Evolutionary conservation across 768 basidiomycete genomes (phyloP).

Genomic region (Suillus ampliporus): DNA sequence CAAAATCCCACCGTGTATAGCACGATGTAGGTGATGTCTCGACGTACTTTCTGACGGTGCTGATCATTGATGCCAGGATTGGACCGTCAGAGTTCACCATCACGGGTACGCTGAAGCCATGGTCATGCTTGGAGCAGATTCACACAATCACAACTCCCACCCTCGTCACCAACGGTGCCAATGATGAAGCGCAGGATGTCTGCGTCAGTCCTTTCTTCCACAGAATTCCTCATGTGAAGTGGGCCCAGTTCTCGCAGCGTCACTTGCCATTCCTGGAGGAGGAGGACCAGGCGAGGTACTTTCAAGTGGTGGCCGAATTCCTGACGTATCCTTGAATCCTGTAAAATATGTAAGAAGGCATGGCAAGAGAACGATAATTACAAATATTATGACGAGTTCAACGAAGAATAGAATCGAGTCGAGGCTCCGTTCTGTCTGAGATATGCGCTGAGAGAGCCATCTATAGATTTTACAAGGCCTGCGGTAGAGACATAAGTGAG

Average conservation of each 20-base stretch:
- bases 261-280: slow-evolving; percentile 53
- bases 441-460: background rate
- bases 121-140: slow-evolving; percentile 47
- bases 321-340: slow-evolving; percentile 18
- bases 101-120: slow-evolving; percentile 44
- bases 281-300: slow-evolving; percentile 38
- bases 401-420: background rate
- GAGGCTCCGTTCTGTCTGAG: background rate
- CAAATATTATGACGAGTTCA: no score
- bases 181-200: slow-evolving; percentile 39
- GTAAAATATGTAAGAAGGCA: background rate
- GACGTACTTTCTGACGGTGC: slow-evolving; percentile 6
- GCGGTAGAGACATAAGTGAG: no score
- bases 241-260: slow-evolving; percentile 33
- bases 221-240: slow-evolving; percentile 32
- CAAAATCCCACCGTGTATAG: slow-evolving; percentile 21
- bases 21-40: slow-evolving; percentile 21
- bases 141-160: slow-evolving; percentile 42
- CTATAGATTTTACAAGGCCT: no score
- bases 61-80: slow-evolving; percentile 7
- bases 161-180: slow-evolving; percentile 39
- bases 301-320: slow-evolving; percentile 43
- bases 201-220: slow-evolving; percentile 35
- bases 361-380: background rate
- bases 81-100: slow-evolving; percentile 38